These are phyloP conservation scores for Ustulina deusta DNA, from an alignment of 2,329 filamentous ascomycete genomes.

Conservation along the genomic window DNA sequence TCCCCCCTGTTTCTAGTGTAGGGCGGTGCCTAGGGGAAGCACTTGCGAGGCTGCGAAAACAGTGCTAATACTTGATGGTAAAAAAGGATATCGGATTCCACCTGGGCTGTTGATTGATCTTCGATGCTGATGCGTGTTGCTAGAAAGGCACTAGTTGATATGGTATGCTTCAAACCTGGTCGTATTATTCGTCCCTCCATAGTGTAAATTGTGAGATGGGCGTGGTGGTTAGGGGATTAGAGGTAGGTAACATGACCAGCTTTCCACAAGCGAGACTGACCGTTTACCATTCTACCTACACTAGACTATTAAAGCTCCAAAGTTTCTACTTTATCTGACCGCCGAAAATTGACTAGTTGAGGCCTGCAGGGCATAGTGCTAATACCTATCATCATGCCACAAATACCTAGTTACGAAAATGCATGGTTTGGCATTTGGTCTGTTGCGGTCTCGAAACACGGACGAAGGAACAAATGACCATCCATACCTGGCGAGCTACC, in stretches of 20 bases:
- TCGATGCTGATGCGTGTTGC: constrained; percentile 5
- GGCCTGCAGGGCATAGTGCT: constrained; percentile 29
- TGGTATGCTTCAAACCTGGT: constrained; percentile 1
- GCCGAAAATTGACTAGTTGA: constrained; percentile 21
- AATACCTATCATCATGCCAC: constrained; percentile 28
- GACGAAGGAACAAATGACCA: constrained; percentile 28
- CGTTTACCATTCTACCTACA: not conserved
- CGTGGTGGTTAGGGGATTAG: constrained; percentile 27
- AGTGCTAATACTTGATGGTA: constrained; percentile 5
- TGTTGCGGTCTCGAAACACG: constrained; percentile 36
- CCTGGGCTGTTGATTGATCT: constrained; percentile 6
- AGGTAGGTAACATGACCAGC: constrained; percentile 10
- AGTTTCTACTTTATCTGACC: constrained; percentile 13
- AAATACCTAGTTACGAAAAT: constrained; percentile 35
- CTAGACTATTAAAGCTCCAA: constrained; percentile 2
- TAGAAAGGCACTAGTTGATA: constrained; percentile 11
- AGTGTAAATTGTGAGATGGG: constrained; percentile 2
- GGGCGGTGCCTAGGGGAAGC: not conserved
- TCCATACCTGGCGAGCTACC: constrained; percentile 29
- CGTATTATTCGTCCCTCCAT: constrained; percentile 11
- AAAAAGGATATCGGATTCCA: constrained; percentile 18
- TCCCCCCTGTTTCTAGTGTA: constrained; percentile 6
- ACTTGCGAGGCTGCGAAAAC: constrained; percentile 12
- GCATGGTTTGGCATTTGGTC: constrained; percentile 31
- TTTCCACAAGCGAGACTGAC: constrained; percentile 29